Base-by-base conservation (phyloP, 768 basidiomycete species). In the Lactifluus subvellereus region DNA sequence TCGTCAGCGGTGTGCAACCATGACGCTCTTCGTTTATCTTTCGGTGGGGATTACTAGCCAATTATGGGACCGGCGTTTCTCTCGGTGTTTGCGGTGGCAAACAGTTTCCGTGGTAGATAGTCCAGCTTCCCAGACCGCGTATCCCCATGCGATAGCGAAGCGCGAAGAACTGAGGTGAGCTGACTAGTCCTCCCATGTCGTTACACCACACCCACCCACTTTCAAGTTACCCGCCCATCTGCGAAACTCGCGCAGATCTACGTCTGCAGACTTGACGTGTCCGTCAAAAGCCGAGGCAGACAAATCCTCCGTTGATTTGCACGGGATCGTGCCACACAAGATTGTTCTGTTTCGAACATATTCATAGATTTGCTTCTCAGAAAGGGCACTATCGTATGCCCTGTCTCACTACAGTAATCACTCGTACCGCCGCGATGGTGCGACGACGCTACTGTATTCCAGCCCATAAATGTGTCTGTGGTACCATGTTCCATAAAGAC, bases 161-260 rank as follows among this genome's bases (percentile, higher is more conserved):
- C 35, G 18, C 33, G 16, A 48, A 45, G 18, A 35, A 20, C 53
- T 49, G 60, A 61, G 60, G 47, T 59, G 57, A 53, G 62, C 30
- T 18, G 45, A 47, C 30, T 37, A 11, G 42, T 30, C 16, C 30
- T 33, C 35, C 42, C 7, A n/a, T 33, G 45, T 27, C 20, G 3
- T 35, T 43, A 20, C 50, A 33, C 50, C 14, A 43, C 42, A 6
- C 30, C 11, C 13, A 32, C 9, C 4, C 56, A 27, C 47, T 51
- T 16, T 33, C 33, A 20, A 22, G 3, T 32, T 20, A 38, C 18
- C 43, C 45, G 45, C 45, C 53, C 45, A 49, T 22, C 47, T 7
- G 43, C 52, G 43, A 54, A 45, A 27, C 22, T 16, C 35, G 18
- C 43, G 42, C 51, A 47, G 52, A 47, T 54, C 53, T 60, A 47